These are phyloP conservation scores for Potentilla sterilis DNA, from an alignment of 306 rosid genomes.

Conservation along the genomic window DNA sequence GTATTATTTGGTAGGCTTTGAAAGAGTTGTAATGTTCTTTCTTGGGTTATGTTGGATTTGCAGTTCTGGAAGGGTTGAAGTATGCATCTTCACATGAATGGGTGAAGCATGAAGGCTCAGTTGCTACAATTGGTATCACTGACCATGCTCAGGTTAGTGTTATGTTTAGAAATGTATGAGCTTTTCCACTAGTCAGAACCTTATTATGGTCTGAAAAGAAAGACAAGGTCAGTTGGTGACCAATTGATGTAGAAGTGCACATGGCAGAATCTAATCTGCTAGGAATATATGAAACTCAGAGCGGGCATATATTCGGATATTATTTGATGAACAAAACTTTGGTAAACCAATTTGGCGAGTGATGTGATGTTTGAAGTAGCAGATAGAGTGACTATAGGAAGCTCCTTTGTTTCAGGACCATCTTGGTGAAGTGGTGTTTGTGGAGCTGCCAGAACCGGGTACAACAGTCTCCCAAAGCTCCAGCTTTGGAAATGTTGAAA, in stretches of 20 bases:
- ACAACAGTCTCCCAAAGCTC: conserved; percentile 44
- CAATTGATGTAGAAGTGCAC: neutral
- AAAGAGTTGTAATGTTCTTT: neutral
- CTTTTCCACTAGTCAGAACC: neutral
- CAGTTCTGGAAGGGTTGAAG: conserved; percentile 94
- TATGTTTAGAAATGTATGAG: neutral
- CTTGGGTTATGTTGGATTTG: conserved; percentile 13
- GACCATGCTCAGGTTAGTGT: conserved; percentile 84
- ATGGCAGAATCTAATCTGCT: neutral
- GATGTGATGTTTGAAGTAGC: neutral
- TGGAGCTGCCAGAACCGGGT: conserved; percentile 82
- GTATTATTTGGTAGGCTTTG: neutral
- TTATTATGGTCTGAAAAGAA: neutral
- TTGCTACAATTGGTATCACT: conserved; percentile 83
- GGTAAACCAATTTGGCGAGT: neutral
- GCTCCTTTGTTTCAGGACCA: conserved; percentile 53
- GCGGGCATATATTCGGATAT: neutral
- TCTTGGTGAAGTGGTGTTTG: conserved; percentile 95
- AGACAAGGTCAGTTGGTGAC: neutral
- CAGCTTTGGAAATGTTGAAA: conserved; percentile 89
- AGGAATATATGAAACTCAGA: neutral
- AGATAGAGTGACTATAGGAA: conserved; percentile 1
- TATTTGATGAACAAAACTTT: neutral
- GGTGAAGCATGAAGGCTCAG: conserved; percentile 93
- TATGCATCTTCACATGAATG: conserved; percentile 94